Evolutionary conservation across 257 asterid genomes (phyloP).

Genomic region (Plectranthus barbatus): DNA sequence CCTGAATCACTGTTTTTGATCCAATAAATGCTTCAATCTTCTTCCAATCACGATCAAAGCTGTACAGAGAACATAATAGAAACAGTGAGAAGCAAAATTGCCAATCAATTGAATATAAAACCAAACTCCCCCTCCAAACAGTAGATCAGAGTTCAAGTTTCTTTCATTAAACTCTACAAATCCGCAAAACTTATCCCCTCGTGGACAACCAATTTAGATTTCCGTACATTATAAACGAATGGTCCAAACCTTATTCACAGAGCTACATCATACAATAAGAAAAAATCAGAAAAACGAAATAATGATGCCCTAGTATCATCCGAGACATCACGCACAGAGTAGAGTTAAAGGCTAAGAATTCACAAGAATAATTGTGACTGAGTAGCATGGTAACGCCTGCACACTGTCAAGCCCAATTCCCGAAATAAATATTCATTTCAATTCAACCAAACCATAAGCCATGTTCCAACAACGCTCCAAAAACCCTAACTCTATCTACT

Average conservation of each 20-base stretch:
- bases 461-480: slow-evolving; percentile 7
- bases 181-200: background rate
- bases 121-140: background rate
- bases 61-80: slow-evolving; percentile 13
- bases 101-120: background rate
- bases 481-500: slow-evolving; percentile 34
- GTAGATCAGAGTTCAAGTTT: background rate
- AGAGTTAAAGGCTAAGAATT: background rate
- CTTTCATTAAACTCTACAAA: background rate
- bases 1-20: slow-evolving; percentile 93
- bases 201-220: background rate
- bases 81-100: background rate
- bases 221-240: background rate
- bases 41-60: slow-evolving; percentile 97
- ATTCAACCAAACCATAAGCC: background rate
- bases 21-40: slow-evolving; percentile 94
- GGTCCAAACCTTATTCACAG: background rate
- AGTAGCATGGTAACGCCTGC: background rate
- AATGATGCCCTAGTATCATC: background rate
- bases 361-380: background rate
- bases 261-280: background rate
- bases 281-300: background rate
- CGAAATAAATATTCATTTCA: background rate
- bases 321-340: background rate
- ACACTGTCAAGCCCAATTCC: background rate